Base-by-base conservation (phyloP, 371 early-diverging fungal species). In the Zopfochytrium polystomum region DNA sequence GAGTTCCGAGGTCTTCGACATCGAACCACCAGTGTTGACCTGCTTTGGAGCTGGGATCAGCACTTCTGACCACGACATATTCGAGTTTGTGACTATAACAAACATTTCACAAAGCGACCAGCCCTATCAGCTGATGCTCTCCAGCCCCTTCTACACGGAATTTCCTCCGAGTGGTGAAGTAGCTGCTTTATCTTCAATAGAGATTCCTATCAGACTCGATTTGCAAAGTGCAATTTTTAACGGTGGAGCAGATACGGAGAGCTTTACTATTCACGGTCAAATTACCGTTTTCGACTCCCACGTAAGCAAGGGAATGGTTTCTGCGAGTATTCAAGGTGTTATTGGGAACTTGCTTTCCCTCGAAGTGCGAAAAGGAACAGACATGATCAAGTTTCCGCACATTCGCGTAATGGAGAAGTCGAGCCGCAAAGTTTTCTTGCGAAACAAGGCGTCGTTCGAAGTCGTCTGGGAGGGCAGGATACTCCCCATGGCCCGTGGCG, bases 381-480 rank as follows among this genome's bases (percentile, higher is more conserved):
- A 65, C 0, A n/a, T n/a, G 5, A 67, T 80, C 45, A 60, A 68
- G 48, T 77, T 76, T 35, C 66, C 76, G 1, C 48, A 63, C 15
- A 43, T 60, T 0, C 60, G 73, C 26, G 70, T 73, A 26, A 72
- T 74, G 74, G 72, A 73, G 38, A 75, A 75, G 49, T 45, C 34
- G 15, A 47, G 54, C 0, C 65, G 72, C 22, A 65, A 56, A 49
- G 55, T 79, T 32, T 43, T 71, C n/a, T 30, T 81, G 18, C 67
- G 76, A 1, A 81, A 81, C 54, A 70, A 72, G 27, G 46, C 76
- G 3, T 63, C 68, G 4, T 58, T 74, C 29, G 74, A 78, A 15
- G 51, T 77, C 6, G 57, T 70, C 1, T 76, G 74, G 76, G 80
- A 80, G 44, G 74, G 72, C 31, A 52, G 72, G 25, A 60, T 57